phyloP scores from a whole-genome alignment of 2,329 filamentous ascomycete genomes.

The Fusarium sp. region DNA sequence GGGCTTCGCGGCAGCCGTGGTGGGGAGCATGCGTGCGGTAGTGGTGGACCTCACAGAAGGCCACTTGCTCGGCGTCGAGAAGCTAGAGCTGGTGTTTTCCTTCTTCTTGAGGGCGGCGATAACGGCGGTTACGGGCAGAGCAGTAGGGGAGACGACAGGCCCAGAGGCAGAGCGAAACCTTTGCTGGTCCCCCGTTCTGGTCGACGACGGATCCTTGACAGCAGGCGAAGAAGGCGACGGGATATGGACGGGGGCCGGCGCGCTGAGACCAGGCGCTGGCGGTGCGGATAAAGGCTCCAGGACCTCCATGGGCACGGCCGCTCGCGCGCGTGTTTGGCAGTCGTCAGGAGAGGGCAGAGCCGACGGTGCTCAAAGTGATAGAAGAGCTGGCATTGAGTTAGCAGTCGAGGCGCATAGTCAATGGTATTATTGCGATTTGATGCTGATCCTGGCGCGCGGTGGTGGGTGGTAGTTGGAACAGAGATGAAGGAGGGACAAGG shows the following conservation, averaged over 20 bases:
- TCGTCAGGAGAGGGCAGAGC: slow-evolving; percentile 41
- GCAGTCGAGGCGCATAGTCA: slow-evolving; percentile 33
- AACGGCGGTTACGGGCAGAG: slow-evolving; percentile 1
- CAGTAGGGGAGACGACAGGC: slow-evolving; percentile 16
- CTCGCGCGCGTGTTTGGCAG: slow-evolving; percentile 33
- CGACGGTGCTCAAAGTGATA: slow-evolving; percentile 42
- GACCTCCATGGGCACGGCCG: slow-evolving; percentile 44
- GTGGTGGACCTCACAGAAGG: slow-evolving; percentile 37
- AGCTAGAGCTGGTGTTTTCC: slow-evolving; percentile 27
- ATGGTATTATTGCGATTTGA: slow-evolving; percentile 4
- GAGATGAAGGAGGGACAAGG: background rate
- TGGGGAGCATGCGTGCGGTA: slow-evolving; percentile 34
- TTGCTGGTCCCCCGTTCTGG: slow-evolving; percentile 22
- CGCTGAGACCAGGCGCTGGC: slow-evolving; percentile 45
- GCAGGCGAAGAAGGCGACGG: slow-evolving; percentile 33
- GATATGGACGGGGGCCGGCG: slow-evolving; percentile 34
- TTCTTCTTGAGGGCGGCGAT: slow-evolving; percentile 22
- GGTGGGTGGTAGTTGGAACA: slow-evolving; percentile 1
- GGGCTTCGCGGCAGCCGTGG: slow-evolving; percentile 46
- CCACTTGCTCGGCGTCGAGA: slow-evolving; percentile 35
- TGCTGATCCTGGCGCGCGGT: slow-evolving; percentile 14
- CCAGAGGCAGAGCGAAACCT: slow-evolving; percentile 36
- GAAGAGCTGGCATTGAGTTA: slow-evolving; percentile 43
- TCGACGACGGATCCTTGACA: slow-evolving; percentile 41
- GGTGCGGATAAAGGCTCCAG: slow-evolving; percentile 40